Evolutionary conservation across 176 grass and related monocot genomes (phyloP), one percentile per base, ranked within the genome.

Genomic region (Thinopyrum elongatum): DNA sequence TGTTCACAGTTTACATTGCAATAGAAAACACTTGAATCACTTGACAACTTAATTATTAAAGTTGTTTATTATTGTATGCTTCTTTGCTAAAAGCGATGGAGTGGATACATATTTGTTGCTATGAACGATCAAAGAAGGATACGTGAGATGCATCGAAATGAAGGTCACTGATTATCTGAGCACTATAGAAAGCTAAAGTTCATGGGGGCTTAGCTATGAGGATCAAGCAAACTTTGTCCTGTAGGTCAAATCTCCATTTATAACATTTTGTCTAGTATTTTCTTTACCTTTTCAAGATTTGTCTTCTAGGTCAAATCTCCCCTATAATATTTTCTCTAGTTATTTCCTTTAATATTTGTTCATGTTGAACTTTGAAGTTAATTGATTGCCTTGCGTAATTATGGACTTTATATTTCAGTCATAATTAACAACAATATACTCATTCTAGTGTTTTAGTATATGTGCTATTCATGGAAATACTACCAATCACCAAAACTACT

Each of bases 181-280:
- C 23, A 65, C 16, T 66, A 26, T 31, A 80, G 78, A 49, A 80
- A 66, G 61, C 38, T 66, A 46, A 80, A 80, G 25, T 65, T 26
- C 57, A 62, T 63, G 77, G 57, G 77, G 46, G 41, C 14, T 74
- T 74, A 74, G 25, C 23, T 74, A 49, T 8, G 1, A 29, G 14
- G 71, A 29, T 74, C 41, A 19, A 49, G 41, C 41, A 74, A 47
- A 49, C 7, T 19, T 74, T 74, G 42, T 28, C 25, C 3, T 49
- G 25, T 17, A 47, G 71, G 23, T 47, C 71, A 74, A 47, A 74
- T 74, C 13, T 47, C 39, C 23, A 47, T 47, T 74, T 47, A 28
- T 27, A 47, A 9, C 14, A 28, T 74, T 74, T 74, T 17, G 2
- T 72, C 41, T 47, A 28, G 25, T 19, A 14, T 42, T 42, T 74